Evolutionary conservation across 2,329 filamentous ascomycete genomes (phyloP), one percentile per base, ranked within the genome.

Genomic region (Pyricularia sp.): DNA sequence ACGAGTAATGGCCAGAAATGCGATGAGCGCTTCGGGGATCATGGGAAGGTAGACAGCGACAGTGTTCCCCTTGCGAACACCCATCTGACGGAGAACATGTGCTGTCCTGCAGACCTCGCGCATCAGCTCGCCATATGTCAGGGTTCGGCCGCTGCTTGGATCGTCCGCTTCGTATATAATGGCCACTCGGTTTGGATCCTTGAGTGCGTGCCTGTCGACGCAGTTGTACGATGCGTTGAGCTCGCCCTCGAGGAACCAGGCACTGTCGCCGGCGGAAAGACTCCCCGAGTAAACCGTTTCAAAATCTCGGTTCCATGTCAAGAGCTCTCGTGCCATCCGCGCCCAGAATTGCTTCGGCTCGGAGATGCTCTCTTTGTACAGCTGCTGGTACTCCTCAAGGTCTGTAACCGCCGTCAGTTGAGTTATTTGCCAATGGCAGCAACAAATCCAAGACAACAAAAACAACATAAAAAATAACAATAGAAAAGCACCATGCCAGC

Each of bases 131-230:
- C 89, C 85, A 72, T 97, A 99, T 69, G 91, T 94, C 76, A 99
- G 88, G 69, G 84, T 93, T 70, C 93, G 91, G 73, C 94, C 93
- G 74, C 96, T 89, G 64, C 78, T 82, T 57, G 88, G 85, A 78
- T 99, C 94, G 73, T 99, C 94, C 67, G 93, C 93, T 81, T 99
- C 94, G 81, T 97, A 99, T 79, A 97, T 96, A 78, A 99, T 96
- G 75, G 94, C 94, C 62, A 94, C 87, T 79, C 89, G 91, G 79
- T 97, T 81, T 62, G 94, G 94, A 78, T 96, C 87, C 78, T 93
- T 92, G 78, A 96, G 85, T n/a, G 94, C 94, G 77, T 97, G 93
- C 67, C 94, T 90, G 74, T 99, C 94, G 69, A 99, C 88, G 73
- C 92, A 96, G 82, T 99, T 99, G 86, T 92, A 97, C 31, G 90